Percentiles rank a stretch among this genome's conserved stretches.
These are phyloP conservation scores for Fusarium dimerum DNA, from an alignment of 2,329 filamentous ascomycete species.

Conservation along the genomic window DNA sequence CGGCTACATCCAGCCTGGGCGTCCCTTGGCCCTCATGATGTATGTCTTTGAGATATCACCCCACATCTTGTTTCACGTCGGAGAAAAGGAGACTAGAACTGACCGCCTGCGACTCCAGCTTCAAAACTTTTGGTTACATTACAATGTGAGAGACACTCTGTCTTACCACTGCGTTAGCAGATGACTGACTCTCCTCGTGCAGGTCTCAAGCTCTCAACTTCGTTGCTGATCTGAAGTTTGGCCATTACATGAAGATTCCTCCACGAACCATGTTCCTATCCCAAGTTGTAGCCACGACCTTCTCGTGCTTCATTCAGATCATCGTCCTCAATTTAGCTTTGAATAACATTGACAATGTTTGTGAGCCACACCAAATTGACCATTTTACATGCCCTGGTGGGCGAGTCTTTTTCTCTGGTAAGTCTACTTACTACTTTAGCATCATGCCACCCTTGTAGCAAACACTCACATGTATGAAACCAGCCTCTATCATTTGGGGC, in stretches of 20 bases:
- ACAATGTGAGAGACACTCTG: slow-evolving; percentile 47
- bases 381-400: slow-evolving; percentile 66
- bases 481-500: slow-evolving; percentile 68
- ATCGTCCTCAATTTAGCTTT: slow-evolving; percentile 64
- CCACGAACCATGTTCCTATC: slow-evolving; percentile 67
- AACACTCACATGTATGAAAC: slow-evolving; percentile 4
- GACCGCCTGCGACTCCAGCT: slow-evolving; percentile 38
- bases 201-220: slow-evolving; percentile 64
- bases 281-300: slow-evolving; percentile 65
- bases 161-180: background rate
- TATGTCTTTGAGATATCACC: slow-evolving; percentile 35
- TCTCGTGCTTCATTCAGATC: slow-evolving; percentile 68
- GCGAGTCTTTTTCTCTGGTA: slow-evolving; percentile 63
- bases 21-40: slow-evolving; percentile 73
- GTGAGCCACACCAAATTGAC: slow-evolving; percentile 55
- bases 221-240: slow-evolving; percentile 67
- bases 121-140: slow-evolving; percentile 65
- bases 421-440: slow-evolving; percentile 5
- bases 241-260: slow-evolving; percentile 73
- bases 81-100: background rate
- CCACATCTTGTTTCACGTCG: background rate
- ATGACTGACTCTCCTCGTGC: slow-evolving; percentile 5
- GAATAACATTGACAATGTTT: slow-evolving; percentile 63
- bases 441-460: background rate
- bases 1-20: slow-evolving; percentile 74